Percentiles rank a stretch among this genome's conserved stretches.
Conservation (phyloP, 345 rosid genomes). For the Physaria fendleri region DNA sequence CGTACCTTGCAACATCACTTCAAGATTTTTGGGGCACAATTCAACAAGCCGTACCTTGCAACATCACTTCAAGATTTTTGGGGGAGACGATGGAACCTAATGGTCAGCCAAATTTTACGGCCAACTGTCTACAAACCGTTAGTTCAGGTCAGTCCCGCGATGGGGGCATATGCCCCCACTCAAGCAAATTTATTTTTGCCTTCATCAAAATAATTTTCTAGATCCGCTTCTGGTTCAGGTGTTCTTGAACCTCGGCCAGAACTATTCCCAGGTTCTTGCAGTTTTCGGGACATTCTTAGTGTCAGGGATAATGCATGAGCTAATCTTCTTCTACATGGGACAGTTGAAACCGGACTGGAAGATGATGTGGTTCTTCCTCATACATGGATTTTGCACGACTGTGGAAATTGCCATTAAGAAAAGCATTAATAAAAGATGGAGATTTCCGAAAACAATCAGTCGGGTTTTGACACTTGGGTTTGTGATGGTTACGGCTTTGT, state of each 20-base stretch:
- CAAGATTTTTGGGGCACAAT: no score
- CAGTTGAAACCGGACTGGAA: slow-evolving; percentile 39
- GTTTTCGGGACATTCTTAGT: slow-evolving; percentile 38
- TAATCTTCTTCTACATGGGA: slow-evolving; percentile 48
- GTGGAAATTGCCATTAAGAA: slow-evolving; percentile 39
- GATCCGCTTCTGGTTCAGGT: no score
- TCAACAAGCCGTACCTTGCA: no score
- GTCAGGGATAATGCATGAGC: slow-evolving; percentile 59
- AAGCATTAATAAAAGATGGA: slow-evolving; percentile 1
- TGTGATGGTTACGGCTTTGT: slow-evolving; percentile 28
- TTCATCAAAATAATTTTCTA: no score
- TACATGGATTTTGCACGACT: slow-evolving; percentile 39
- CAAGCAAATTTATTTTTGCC: no score
- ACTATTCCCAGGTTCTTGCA: slow-evolving; percentile 39
- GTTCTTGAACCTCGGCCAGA: slow-evolving; percentile 28
- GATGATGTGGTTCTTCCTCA: slow-evolving; percentile 54
- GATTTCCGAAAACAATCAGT: slow-evolving; percentile 23
- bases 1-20: no score
- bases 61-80: no score
- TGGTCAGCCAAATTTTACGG: no score
- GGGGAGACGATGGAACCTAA: no score
- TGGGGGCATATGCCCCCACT: no score
- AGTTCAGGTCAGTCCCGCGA: no score
- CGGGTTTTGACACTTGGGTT: slow-evolving; percentile 36
- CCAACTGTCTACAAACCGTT: slow-evolving; percentile 53